Conservation (phyloP, 306 rosid species). For the Hippophae rhamnoides region DNA sequence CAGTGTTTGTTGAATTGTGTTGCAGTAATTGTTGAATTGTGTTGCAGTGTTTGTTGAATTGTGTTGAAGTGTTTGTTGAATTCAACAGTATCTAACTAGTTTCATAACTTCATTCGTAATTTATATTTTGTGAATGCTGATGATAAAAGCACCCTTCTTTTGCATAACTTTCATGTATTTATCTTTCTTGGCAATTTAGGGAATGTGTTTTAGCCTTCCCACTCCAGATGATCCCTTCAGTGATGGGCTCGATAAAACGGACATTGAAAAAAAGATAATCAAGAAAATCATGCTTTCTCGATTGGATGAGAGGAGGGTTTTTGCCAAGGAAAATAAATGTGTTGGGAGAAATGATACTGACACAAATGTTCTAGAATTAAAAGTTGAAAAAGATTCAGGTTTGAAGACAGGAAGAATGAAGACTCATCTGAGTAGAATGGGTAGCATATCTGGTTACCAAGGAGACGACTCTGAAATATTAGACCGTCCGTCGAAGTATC, state of each 20-base stretch:
- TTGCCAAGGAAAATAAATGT: constrained; percentile 25
- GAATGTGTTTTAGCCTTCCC: constrained; percentile 93
- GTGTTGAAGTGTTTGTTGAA: too few relatives aligned
- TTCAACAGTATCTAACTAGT: too few relatives aligned
- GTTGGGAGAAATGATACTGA: constrained; percentile 14
- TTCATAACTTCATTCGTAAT: too few relatives aligned
- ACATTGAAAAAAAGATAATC: constrained; percentile 20
- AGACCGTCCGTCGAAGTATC: constrained; percentile 67
- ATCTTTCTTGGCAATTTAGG: constrained; percentile 36
- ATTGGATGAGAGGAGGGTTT: constrained; percentile 18
- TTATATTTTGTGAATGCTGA: too few relatives aligned
- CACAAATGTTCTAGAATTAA: constrained; percentile 6
- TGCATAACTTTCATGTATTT: not conserved
- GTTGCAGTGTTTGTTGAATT: too few relatives aligned
- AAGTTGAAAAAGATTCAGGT: constrained; percentile 11
- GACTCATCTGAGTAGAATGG: constrained; percentile 22
- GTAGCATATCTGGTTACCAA: constrained; percentile 8
- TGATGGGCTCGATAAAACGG: constrained; percentile 47
- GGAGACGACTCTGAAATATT: constrained; percentile 24
- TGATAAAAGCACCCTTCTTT: not conserved
- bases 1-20: too few relatives aligned
- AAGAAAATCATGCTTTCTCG: constrained; percentile 19
- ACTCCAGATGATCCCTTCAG: constrained; percentile 81
- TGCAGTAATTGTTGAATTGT: too few relatives aligned
- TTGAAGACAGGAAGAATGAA: constrained; percentile 20